Conservation (phyloP, 345 rosid species). For the Gossypium arboreum region DNA sequence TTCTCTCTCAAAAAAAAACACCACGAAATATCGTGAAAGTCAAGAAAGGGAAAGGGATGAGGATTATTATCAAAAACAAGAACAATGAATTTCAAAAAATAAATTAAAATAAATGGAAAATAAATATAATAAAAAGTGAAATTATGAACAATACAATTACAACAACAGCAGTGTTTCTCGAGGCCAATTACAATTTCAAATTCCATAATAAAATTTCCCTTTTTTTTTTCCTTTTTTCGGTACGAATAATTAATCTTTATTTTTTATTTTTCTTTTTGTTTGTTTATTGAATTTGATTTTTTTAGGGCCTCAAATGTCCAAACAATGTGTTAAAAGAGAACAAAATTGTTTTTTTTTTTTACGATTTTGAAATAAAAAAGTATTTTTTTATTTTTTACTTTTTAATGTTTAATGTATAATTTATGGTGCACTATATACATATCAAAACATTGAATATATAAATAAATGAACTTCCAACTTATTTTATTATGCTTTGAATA, state of each 20-base stretch:
- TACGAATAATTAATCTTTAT: background rate
- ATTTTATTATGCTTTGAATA: too few relatives aligned
- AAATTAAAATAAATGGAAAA: conserved; percentile 1
- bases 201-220: conserved; percentile 16
- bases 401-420: too few relatives aligned
- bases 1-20: background rate
- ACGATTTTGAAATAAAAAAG: background rate
- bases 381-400: background rate
- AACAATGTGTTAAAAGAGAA: background rate
- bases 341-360: background rate
- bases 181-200: conserved; percentile 24
- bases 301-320: background rate
- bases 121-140: conserved; percentile 22
- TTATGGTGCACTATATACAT: too few relatives aligned
- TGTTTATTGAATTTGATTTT: background rate
- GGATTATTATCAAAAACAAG: conserved; percentile 17
- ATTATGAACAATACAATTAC: conserved; percentile 25
- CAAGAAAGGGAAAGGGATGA: conserved; percentile 23
- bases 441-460: too few relatives aligned
- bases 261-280: background rate
- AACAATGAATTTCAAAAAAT: conserved; percentile 11
- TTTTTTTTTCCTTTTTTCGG: background rate
- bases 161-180: conserved; percentile 17
- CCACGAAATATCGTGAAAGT: conserved; percentile 35
- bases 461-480: too few relatives aligned